Evolutionary conservation across 2,329 filamentous ascomycete species (phyloP).

Genomic region (Tolypocladium ovalisporum): DNA sequence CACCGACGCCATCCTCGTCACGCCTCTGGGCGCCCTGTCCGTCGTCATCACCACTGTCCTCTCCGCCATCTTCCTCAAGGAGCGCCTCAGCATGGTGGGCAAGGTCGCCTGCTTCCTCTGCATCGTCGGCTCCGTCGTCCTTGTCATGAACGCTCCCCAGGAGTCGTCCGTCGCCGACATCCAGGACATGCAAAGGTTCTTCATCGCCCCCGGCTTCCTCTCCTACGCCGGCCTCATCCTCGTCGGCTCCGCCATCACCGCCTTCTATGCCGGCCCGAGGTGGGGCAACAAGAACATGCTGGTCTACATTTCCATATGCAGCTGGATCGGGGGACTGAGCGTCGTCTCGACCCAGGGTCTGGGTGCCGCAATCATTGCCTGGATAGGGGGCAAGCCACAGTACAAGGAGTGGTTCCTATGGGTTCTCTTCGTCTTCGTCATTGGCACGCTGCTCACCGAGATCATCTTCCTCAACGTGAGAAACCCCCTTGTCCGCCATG

Average conservation of each 20-base stretch:
- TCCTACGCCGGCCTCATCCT: constrained; percentile 76
- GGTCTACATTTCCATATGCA: constrained; percentile 94
- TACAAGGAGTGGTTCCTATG: constrained; percentile 98
- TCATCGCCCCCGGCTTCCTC: constrained; percentile 78
- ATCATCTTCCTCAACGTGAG: constrained; percentile 93
- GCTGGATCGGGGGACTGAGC: constrained; percentile 84
- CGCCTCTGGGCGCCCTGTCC: constrained; percentile 78
- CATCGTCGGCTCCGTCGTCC: constrained; percentile 85
- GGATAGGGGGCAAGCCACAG: constrained; percentile 70
- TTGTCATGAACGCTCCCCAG: constrained; percentile 84
- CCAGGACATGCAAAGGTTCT: constrained; percentile 83
- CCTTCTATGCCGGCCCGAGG: constrained; percentile 70
- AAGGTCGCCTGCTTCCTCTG: constrained; percentile 95
- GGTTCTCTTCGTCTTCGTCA: constrained; percentile 80
- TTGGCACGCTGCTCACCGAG: constrained; percentile 80
- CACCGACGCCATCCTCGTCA: constrained; percentile 91
- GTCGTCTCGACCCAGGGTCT: constrained; percentile 92
- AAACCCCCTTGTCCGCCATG: neutral
- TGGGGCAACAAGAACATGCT: constrained; percentile 98
- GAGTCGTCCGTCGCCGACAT: constrained; percentile 79
- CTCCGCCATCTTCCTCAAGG: constrained; percentile 91
- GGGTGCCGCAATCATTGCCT: constrained; percentile 81
- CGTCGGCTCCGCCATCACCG: constrained; percentile 58
- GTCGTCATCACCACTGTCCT: constrained; percentile 88
- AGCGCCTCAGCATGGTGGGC: constrained; percentile 87